Evolutionary conservation across 768 basidiomycete species (phyloP), one percentile per base, ranked within the genome.

Genomic region (Lactifluus piperatus): DNA sequence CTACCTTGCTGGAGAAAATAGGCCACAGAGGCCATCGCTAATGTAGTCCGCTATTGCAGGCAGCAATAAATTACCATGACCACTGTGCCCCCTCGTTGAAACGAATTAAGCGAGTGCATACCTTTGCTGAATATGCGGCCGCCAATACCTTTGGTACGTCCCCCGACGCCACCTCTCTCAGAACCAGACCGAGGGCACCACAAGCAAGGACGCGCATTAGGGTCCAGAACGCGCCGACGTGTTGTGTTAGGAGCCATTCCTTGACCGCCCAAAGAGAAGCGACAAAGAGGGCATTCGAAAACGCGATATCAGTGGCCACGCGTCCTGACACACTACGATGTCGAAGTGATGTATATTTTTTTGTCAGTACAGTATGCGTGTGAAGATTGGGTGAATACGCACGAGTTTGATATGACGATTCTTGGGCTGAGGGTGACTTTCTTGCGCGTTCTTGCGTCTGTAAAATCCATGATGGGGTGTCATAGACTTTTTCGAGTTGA

Each of bases 141-240:
- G 74, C 72, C 63, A 76, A 78, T 65, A 76, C 77, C 65, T 77
- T 82, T 50, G 74, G 72, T 60, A 81, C 67, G 66, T 83, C 77
- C 4, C 80, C 80, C 0, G 80, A 82, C 49, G 74, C 60, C 1
- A 72, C 76, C 61, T 83, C 82, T 84, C 86, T 84, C 20, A 81
- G 70, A 46, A 87, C 64, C 44, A 81, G 77, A 20, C 81, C 83
- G 54, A 88, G 65, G n/a, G 81, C 85, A n/a, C 82, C 85, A 64
- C 83, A 81, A 3, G 84, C 85, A 53, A 91, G 74, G 50, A 88
- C 77, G 62, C 86, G 75, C 74, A 90, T 83, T 34, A 86, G 75
- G 14, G 88, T 75, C 89, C 88, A 91, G 67, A 89, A 84, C 9
- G 86, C 79, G 7, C 84, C 84, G 22, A 84, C 79, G 68, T 88